phyloP scores from a whole-genome alignment of 1,284 basidiomycete species.

The Malassezia yamatoensis region DNA sequence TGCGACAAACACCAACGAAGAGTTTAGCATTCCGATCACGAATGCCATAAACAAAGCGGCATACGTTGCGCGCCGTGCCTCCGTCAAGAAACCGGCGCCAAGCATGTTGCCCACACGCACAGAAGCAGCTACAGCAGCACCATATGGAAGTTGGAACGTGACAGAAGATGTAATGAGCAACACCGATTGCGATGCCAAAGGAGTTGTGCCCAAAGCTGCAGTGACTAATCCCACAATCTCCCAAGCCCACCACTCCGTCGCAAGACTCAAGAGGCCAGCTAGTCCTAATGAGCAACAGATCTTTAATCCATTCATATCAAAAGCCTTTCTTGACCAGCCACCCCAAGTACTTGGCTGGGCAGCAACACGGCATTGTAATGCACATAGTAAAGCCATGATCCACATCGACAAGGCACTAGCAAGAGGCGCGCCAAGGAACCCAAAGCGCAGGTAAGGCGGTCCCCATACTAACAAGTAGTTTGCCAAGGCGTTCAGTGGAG shows the following conservation, averaged over 20 bases:
- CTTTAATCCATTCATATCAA: slow-evolving; percentile 26
- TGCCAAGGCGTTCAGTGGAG: slow-evolving; percentile 72
- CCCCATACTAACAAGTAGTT: slow-evolving; percentile 65
- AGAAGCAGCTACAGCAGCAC: slow-evolving; percentile 67
- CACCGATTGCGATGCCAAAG: slow-evolving; percentile 59
- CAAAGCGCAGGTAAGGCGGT: slow-evolving; percentile 54
- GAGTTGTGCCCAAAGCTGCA: slow-evolving; percentile 47
- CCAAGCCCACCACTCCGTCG: slow-evolving; percentile 87
- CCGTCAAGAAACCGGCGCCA: slow-evolving; percentile 44
- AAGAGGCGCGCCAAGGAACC: slow-evolving; percentile 85
- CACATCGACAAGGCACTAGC: slow-evolving; percentile 82
- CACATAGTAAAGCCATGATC: slow-evolving; percentile 56
- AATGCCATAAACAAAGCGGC: slow-evolving; percentile 33
- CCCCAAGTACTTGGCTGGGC: slow-evolving; percentile 63
- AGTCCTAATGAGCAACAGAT: slow-evolving; percentile 32
- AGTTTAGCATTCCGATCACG: slow-evolving; percentile 47
- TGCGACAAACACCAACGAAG: slow-evolving; percentile 63
- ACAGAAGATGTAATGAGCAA: slow-evolving; percentile 62
- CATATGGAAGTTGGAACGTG: slow-evolving; percentile 74
- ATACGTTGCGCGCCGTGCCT: slow-evolving; percentile 41
- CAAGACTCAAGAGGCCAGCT: slow-evolving; percentile 56
- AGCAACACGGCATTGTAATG: slow-evolving; percentile 55
- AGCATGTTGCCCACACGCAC: slow-evolving; percentile 61
- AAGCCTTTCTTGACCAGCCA: slow-evolving; percentile 56
- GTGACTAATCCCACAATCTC: slow-evolving; percentile 55